Evolutionary conservation across 2,329 filamentous ascomycete species (phyloP), one percentile per base, ranked within the genome.

Genomic region (Cordyceps javanica): DNA sequence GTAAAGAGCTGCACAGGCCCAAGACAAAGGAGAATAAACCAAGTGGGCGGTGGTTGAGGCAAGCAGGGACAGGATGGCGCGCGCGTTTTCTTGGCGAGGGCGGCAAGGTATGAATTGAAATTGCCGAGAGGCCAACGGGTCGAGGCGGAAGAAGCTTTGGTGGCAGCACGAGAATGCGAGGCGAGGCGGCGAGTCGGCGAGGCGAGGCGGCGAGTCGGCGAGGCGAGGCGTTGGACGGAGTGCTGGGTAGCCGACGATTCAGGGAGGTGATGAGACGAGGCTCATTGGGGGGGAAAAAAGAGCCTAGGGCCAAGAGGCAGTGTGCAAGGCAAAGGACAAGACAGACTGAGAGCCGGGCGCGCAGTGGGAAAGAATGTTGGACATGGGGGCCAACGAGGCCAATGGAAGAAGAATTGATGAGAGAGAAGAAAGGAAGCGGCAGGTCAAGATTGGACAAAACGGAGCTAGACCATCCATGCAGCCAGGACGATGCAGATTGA

Each of bases 381-480:
- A 42, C 38, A 56, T 49, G 44, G 34, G n/a, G 53, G 49, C 32
- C 41, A 39, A 36, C 42, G 44, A 49, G 25, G 23, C 53, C 34
- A 56, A n/a, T n/a, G n/a, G 53, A 25, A 56, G 44, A 49, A 36
- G 41, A 54, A 48, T 34, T 32, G 44, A 49, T 30, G 53, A 32
- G 44, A 56, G 53, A 55, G 34, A 49, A 48, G 9, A 56, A 25
- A 39, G 32, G 21, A 32, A 45, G 51, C 21, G 51, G 38, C 51
- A 44, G 51, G 36, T 39, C 26, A 21, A 55, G 42, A 42, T 28
- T 39, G 16, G 21, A 11, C 41, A 39, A 56, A 56, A 44, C 53
- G 53, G 53, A 56, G 53, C 53, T 48, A 44, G 42, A 25, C 53
- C 53, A 56, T 56, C 53, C 53, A 55, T 55, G 42, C 42, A 56